Evolutionary conservation across 2,329 filamentous ascomycete species (phyloP).

Genomic region (Sclerotinia subarctica): DNA sequence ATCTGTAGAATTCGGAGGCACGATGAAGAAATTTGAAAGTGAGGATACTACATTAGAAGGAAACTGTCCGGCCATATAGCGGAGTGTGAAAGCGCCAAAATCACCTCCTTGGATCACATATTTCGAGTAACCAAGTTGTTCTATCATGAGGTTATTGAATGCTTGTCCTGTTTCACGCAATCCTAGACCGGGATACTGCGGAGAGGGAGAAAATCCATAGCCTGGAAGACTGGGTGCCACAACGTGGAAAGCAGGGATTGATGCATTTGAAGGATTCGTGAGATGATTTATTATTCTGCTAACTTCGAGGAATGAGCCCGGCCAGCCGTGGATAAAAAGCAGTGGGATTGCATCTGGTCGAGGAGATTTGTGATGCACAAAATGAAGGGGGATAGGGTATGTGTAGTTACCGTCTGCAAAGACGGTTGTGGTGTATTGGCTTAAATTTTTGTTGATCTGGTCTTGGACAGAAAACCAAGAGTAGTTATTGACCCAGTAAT

Average conservation of each 20-base stretch:
- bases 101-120: constrained; percentile 32
- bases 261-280: constrained; percentile 29
- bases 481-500: constrained; percentile 36
- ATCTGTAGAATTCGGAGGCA: constrained; percentile 21
- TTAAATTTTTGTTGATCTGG: constrained; percentile 34
- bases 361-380: constrained; percentile 35
- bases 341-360: constrained; percentile 41
- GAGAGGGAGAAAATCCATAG: constrained; percentile 46
- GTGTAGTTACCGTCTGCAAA: constrained; percentile 43
- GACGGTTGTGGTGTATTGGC: constrained; percentile 36
- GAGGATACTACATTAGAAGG: constrained; percentile 13
- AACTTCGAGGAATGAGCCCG: constrained; percentile 43
- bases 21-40: constrained; percentile 22
- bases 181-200: constrained; percentile 43
- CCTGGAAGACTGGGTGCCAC: constrained; percentile 50
- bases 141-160: constrained; percentile 42
- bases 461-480: constrained; percentile 36
- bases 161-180: constrained; percentile 36
- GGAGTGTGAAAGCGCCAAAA: constrained; percentile 25
- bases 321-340: constrained; percentile 45
- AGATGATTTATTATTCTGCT: constrained; percentile 38
- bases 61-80: constrained; percentile 12
- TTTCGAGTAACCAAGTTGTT: constrained; percentile 39
- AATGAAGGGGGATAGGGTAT: constrained; percentile 29
- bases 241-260: constrained; percentile 44